Evolutionary conservation across 2,329 filamentous ascomycete genomes (phyloP).

Genomic region (Claviceps monticola): DNA sequence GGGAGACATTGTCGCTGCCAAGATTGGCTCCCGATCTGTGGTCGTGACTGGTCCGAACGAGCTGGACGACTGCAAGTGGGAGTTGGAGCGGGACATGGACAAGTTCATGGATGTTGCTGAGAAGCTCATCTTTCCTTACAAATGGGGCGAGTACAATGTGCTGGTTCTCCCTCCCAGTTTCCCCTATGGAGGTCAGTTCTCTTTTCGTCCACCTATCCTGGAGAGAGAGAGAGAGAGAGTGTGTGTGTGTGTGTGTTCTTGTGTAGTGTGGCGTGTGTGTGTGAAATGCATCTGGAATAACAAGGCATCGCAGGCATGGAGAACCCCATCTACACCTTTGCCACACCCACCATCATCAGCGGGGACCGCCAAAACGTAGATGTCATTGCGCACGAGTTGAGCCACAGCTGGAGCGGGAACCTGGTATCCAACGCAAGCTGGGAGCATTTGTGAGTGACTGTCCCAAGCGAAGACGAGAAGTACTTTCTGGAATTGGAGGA

Average conservation of each 20-base stretch:
- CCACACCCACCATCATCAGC: slow-evolving; percentile 85
- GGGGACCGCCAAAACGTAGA: slow-evolving; percentile 86
- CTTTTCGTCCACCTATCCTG: not conserved
- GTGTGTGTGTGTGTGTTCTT: not conserved
- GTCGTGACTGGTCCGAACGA: slow-evolving; percentile 85
- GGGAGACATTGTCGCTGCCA: slow-evolving; percentile 73
- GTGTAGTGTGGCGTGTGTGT: not conserved
- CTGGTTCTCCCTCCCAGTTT: slow-evolving; percentile 82
- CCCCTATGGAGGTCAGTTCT: slow-evolving; percentile 58
- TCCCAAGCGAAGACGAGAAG: not conserved
- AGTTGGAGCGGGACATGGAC: slow-evolving; percentile 82
- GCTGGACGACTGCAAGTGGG: slow-evolving; percentile 71
- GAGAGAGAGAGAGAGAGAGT: not conserved
- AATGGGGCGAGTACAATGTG: slow-evolving; percentile 92
- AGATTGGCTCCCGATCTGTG: slow-evolving; percentile 70
- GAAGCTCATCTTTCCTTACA: slow-evolving; percentile 69
- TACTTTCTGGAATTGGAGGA: no score
- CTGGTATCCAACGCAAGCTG: slow-evolving; percentile 65
- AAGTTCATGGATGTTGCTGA: slow-evolving; percentile 83
- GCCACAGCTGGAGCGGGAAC: slow-evolving; percentile 79
- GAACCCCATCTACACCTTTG: slow-evolving; percentile 89
- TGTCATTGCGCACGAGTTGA: slow-evolving; percentile 80
- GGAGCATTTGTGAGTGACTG: slow-evolving; percentile 56
- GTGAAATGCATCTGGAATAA: not conserved
- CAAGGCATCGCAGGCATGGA: slow-evolving; percentile 49